These are phyloP conservation scores for Hamigera avellanea DNA, from an alignment of 495 filamentous ascomycete genomes.

Conservation along the genomic window DNA sequence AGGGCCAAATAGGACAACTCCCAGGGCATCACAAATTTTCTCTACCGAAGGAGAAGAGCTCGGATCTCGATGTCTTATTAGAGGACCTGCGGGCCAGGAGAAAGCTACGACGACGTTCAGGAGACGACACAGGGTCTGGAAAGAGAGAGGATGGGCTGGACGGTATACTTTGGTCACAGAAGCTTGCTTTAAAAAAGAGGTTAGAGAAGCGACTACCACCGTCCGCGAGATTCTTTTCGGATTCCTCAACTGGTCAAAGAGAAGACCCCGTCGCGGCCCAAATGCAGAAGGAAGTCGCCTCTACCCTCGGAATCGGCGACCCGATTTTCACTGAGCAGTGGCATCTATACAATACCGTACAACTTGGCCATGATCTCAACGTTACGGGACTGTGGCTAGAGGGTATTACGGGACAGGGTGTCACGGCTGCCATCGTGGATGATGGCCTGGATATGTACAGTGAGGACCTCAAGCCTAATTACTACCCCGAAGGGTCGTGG, in stretches of 20 bases:
- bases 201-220: conserved; percentile 60
- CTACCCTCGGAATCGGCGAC: conserved; percentile 61
- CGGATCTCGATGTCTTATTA: conserved; percentile 49
- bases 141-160: conserved; percentile 50
- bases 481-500: conserved; percentile 83
- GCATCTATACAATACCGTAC: conserved; percentile 80
- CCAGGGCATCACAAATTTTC: conserved; percentile 79
- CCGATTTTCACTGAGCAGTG: conserved; percentile 91
- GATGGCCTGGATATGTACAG: conserved; percentile 97
- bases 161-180: conserved; percentile 67
- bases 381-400: conserved; percentile 85
- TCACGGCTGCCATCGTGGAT: conserved; percentile 86
- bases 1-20: conserved; percentile 74
- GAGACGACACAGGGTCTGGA: conserved; percentile 21
- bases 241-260: neutral
- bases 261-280: conserved; percentile 39
- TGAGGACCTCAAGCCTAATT: conserved; percentile 81
- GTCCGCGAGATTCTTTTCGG: neutral
- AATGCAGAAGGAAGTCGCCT: conserved; percentile 48
- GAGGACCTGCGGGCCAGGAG: conserved; percentile 45
- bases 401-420: conserved; percentile 84
- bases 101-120: conserved; percentile 43
- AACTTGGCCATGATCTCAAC: conserved; percentile 85
- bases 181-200: conserved; percentile 60
- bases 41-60: conserved; percentile 37